Evolutionary conservation across 257 asterid genomes (phyloP), one percentile per base, ranked within the genome.

Genomic region (Gentiana macrophylla): DNA sequence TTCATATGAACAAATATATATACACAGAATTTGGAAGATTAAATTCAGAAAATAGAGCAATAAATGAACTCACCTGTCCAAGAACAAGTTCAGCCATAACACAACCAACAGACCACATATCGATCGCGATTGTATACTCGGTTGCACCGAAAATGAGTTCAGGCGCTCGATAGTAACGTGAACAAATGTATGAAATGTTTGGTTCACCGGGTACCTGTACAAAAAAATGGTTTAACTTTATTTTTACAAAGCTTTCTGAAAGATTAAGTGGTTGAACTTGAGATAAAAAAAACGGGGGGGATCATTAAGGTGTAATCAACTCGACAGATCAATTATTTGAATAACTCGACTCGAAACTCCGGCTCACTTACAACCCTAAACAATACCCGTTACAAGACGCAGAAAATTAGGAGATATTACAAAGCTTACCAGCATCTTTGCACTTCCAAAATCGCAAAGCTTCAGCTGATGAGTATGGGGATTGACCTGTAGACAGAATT

Each of bases 381-480:
- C 24, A 24, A 24, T 24, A 24, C 24, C 24, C 24, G 24, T 24
- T 24, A 53, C 35, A 61, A 62, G 8, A 53, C 12, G 37, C n/a
- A 24, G 12, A 4, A 24, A 35, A 13, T 43, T 13, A 5, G 4
- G 7, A 43, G 35, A 6, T 5, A 32, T n/a, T 41, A 24, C 34
- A 68, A 4, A 33, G 77, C 84, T 4, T 72, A 91, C 96, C 98
- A 86, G 59, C 77, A 83, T 80, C 75, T 92, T 92, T 60, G 98
- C 97, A 75, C 98, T 92, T 56, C 97, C 98, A 62, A 92, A 92
- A 72, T 92, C 98, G 66, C 98, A 92, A 35, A 87, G 75, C 82
- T 92, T 92, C 50, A 87, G 79, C 80, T 85, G 90, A 69, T 83
- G 94, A 3, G 94, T 73, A 48, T 73, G 84, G 45, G 95, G 79